phyloP scores from a whole-genome alignment of 352 stramenopile species.

The Peronospora belbahrii region DNA sequence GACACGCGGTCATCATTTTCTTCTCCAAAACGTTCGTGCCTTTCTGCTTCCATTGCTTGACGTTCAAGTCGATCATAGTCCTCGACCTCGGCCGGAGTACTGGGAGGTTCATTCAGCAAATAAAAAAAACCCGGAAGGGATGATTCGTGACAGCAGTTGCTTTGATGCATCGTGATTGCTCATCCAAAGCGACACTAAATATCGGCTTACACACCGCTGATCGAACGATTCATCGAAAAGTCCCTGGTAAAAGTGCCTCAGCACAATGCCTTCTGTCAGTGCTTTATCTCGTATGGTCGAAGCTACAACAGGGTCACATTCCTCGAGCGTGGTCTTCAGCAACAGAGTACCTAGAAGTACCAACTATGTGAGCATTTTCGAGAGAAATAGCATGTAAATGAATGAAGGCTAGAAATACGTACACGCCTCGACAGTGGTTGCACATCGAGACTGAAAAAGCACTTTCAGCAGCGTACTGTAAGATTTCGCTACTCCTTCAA shows the following conservation, averaged over 20 bases:
- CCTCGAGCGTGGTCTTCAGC: constrained; percentile 86
- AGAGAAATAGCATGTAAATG: background rate
- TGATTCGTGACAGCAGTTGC: constrained; percentile 82
- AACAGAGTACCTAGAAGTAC: constrained; percentile 71
- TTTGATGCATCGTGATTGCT: constrained; percentile 85
- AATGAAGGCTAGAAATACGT: constrained; percentile 13
- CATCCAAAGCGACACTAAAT: constrained; percentile 94
- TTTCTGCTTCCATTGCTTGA: constrained; percentile 37
- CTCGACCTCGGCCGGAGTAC: constrained; percentile 70
- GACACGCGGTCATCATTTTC: constrained; percentile 30
- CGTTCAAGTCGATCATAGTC: constrained; percentile 86
- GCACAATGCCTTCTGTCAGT: constrained; percentile 88
- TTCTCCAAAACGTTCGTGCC: constrained; percentile 28
- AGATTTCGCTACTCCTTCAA: constrained; percentile 64
- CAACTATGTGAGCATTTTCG: background rate
- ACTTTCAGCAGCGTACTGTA: constrained; percentile 79
- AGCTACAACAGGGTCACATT: constrained; percentile 76
- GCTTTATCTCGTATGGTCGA: constrained; percentile 86
- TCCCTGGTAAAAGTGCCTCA: constrained; percentile 90
- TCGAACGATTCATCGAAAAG: constrained; percentile 91
- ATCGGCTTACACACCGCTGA: constrained; percentile 89
- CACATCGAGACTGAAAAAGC: constrained; percentile 86
- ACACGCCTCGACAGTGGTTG: constrained; percentile 79
- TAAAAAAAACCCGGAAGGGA: constrained; percentile 86
- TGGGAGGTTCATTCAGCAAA: constrained; percentile 78